phyloP scores from a whole-genome alignment of 2,329 filamentous ascomycete species.

The Curvularia lunata region DNA sequence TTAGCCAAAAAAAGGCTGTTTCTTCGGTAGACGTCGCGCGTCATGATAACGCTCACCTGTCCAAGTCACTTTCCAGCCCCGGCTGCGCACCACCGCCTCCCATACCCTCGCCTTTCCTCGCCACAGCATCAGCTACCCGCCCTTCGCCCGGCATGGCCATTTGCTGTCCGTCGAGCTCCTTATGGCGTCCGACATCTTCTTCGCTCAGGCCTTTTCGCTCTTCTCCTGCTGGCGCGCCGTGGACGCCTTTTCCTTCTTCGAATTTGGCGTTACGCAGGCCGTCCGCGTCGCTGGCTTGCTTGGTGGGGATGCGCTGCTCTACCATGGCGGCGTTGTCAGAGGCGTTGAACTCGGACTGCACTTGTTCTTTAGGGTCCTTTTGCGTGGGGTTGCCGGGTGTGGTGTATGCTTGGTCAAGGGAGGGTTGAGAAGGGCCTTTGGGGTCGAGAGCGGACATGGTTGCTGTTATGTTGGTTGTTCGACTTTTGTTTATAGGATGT shows the following conservation, averaged over 20 bases:
- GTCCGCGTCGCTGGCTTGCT: slow-evolving; percentile 47
- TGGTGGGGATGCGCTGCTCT: slow-evolving; percentile 49
- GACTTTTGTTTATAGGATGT: slow-evolving; percentile 2
- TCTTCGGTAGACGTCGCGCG: not conserved
- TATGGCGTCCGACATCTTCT: slow-evolving; percentile 52
- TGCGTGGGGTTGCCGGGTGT: slow-evolving; percentile 55
- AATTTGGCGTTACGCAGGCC: slow-evolving; percentile 48
- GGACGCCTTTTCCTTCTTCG: slow-evolving; percentile 46
- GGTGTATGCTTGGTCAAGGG: slow-evolving; percentile 53
- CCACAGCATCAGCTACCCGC: slow-evolving; percentile 52
- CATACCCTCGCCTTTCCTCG: slow-evolving; percentile 34
- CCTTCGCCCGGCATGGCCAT: slow-evolving; percentile 58
- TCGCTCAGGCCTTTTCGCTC: slow-evolving; percentile 50
- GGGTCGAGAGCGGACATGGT: slow-evolving; percentile 51
- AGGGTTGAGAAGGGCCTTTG: slow-evolving; percentile 53
- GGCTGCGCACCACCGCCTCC: slow-evolving; percentile 48
- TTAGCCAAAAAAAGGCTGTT: slow-evolving; percentile 12
- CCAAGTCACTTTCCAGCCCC: slow-evolving; percentile 55
- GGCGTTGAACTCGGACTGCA: slow-evolving; percentile 45
- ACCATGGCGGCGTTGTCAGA: slow-evolving; percentile 33
- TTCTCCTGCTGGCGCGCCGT: slow-evolving; percentile 54
- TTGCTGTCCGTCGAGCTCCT: slow-evolving; percentile 57
- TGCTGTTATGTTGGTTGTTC: slow-evolving; percentile 10
- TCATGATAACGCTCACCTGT: slow-evolving; percentile 39
- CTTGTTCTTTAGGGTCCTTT: slow-evolving; percentile 50